Conservation (phyloP, 495 filamentous ascomycete genomes). For the Rostrohypoxylon terebratum region DNA sequence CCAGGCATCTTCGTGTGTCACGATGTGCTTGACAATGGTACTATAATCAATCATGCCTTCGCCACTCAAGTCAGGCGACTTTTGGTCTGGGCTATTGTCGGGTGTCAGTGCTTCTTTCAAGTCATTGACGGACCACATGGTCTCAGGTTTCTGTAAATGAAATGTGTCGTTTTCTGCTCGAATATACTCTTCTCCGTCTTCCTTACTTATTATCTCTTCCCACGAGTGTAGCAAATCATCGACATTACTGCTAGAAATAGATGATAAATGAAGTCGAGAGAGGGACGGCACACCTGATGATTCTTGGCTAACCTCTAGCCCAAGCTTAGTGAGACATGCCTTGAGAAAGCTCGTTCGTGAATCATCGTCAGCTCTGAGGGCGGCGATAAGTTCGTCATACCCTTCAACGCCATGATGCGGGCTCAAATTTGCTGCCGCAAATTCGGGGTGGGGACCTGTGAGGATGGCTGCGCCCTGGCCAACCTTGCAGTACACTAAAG, state of each 20-base stretch:
- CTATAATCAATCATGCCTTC: conserved; percentile 81
- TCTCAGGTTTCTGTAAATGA: conserved; percentile 71
- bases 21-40: conserved; percentile 75
- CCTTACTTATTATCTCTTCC: conserved; percentile 73
- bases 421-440: conserved; percentile 82
- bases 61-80: conserved; percentile 34
- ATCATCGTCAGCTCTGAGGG: conserved; percentile 76
- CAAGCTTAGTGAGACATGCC: conserved; percentile 84
- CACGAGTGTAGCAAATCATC: conserved; percentile 74
- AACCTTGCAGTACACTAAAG: conserved; percentile 87
- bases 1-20: conserved; percentile 74
- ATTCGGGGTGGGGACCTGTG: conserved; percentile 96
- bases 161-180: conserved; percentile 90
- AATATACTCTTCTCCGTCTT: conserved; percentile 78
- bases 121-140: conserved; percentile 67
- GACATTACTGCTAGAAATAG: conserved; percentile 71
- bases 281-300: conserved; percentile 79
- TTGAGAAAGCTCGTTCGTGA: conserved; percentile 80
- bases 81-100: conserved; percentile 45
- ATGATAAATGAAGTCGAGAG: conserved; percentile 86
- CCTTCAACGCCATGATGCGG: conserved; percentile 69
- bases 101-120: conserved; percentile 52
- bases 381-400: conserved; percentile 75
- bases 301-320: conserved; percentile 77
- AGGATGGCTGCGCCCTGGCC: conserved; percentile 85